phyloP scores from a whole-genome alignment of 139 green algal genomes.

The Diplosphaera chodatii region DNA sequence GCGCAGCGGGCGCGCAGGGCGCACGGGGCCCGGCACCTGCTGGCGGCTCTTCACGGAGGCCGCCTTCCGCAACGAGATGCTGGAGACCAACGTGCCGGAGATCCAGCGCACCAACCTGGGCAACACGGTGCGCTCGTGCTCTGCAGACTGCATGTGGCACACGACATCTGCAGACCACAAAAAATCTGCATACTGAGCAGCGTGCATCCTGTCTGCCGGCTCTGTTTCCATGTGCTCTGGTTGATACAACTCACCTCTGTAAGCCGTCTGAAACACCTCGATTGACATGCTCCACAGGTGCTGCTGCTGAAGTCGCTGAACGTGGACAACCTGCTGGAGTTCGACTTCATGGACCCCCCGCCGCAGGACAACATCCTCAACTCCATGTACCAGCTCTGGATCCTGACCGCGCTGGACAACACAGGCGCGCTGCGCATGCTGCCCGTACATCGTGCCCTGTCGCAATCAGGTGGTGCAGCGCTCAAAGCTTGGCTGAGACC shows the following conservation, averaged over 20 bases:
- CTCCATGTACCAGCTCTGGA: slow-evolving; percentile 96
- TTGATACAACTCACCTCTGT: no score
- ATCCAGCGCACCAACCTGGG: slow-evolving; percentile 98
- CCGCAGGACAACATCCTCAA: slow-evolving; percentile 93
- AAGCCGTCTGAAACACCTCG: no score
- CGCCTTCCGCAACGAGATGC: slow-evolving; percentile 80
- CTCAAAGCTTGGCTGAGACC: no score
- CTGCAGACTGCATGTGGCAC: no score
- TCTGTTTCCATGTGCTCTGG: no score
- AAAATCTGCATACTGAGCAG: no score
- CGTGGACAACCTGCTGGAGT: slow-evolving; percentile 92
- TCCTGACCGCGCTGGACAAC: slow-evolving; percentile 82
- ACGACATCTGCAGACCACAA: no score
- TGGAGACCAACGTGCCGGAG: slow-evolving; percentile 81
- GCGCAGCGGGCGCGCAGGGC: slow-evolving; percentile 78
- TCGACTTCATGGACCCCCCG: slow-evolving; percentile 97
- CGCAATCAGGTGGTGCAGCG: no score
- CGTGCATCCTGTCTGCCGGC: no score
- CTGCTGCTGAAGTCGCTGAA: slow-evolving; percentile 93
- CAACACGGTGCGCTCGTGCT: neutral
- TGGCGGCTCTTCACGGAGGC: slow-evolving; percentile 94
- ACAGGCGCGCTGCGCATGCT: no score
- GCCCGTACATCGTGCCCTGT: no score
- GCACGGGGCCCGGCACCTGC: slow-evolving; percentile 77
- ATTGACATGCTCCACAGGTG: slow-evolving; percentile 40